Conservation (phyloP, 2,329 filamentous ascomycete species). For the Venturia pyrina region DNA sequence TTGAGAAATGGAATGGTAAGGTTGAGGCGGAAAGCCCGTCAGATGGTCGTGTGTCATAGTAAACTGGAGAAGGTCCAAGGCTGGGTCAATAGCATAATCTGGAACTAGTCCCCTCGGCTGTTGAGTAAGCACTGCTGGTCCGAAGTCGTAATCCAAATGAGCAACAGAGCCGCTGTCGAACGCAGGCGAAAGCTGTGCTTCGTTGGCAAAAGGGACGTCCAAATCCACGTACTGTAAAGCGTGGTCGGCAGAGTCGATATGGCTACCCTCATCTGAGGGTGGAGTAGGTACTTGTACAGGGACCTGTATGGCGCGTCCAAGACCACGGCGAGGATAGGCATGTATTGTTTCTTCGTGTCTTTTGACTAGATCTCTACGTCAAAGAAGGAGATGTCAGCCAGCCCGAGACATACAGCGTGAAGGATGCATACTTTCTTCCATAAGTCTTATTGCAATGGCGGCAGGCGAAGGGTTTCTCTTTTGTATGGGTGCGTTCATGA, state of each 20-base stretch:
- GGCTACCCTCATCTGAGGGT: background rate
- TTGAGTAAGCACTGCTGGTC: background rate
- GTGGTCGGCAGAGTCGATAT: background rate
- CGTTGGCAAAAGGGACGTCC: background rate
- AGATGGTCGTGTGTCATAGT: background rate
- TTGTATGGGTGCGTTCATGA: background rate
- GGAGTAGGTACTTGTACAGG: background rate
- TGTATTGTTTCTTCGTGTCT: slow-evolving; percentile 2
- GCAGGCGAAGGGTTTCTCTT: background rate
- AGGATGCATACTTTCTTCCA: background rate
- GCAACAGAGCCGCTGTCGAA: background rate
- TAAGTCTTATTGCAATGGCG: background rate
- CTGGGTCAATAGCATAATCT: background rate
- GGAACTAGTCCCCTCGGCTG: background rate
- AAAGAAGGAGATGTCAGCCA: background rate
- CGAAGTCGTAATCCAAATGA: background rate
- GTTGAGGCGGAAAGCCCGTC: background rate
- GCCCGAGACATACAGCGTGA: background rate
- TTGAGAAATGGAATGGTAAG: background rate
- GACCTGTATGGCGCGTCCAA: background rate
- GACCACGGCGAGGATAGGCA: background rate
- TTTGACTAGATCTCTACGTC: background rate
- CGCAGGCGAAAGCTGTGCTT: background rate
- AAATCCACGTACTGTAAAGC: background rate
- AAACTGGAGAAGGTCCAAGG: background rate